These are phyloP conservation scores for Astragalus glycyphyllos DNA, from an alignment of 306 rosid species.

Conservation along the genomic window DNA sequence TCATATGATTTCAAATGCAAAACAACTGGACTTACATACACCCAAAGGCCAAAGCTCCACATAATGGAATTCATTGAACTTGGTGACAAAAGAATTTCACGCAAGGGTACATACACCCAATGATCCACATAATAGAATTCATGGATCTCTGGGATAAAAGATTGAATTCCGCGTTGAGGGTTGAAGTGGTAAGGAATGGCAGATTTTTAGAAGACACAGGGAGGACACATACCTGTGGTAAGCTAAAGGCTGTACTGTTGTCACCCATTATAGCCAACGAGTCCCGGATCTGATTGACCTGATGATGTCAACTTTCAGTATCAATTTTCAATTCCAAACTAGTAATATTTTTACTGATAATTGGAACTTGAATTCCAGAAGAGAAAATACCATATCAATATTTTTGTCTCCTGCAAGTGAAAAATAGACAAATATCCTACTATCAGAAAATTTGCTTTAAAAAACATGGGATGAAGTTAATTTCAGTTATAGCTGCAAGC, in stretches of 20 bases:
- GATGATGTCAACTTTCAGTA: constrained; percentile 49
- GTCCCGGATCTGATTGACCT: constrained; percentile 96
- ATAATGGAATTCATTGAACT: not conserved
- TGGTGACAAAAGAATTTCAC: no score
- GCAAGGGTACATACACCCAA: no score
- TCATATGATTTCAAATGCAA: constrained; percentile 38
- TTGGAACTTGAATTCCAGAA: constrained; percentile 40
- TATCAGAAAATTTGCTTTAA: constrained; percentile 39
- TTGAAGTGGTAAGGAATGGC: constrained; percentile 22
- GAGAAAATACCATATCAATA: constrained; percentile 77
- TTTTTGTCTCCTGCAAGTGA: constrained; percentile 89
- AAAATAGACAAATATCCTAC: constrained; percentile 38
- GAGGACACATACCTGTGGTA: constrained; percentile 82
- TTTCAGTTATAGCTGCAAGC: constrained; percentile 16
- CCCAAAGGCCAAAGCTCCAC: constrained; percentile 10
- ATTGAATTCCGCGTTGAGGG: constrained; percentile 2
- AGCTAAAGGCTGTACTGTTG: constrained; percentile 96
- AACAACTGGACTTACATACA: constrained; percentile 2
- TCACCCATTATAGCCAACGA: constrained; percentile 99
- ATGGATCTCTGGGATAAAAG: not conserved
- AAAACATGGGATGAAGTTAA: constrained; percentile 32
- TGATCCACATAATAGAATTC: constrained; percentile 7
- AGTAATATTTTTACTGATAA: constrained; percentile 33
- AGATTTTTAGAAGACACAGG: constrained; percentile 15
- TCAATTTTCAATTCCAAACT: constrained; percentile 36